Evolutionary conservation across 495 filamentous ascomycete species (phyloP), one percentile per base, ranked within the genome.

Genomic region (Astrothelium macrocarpum): DNA sequence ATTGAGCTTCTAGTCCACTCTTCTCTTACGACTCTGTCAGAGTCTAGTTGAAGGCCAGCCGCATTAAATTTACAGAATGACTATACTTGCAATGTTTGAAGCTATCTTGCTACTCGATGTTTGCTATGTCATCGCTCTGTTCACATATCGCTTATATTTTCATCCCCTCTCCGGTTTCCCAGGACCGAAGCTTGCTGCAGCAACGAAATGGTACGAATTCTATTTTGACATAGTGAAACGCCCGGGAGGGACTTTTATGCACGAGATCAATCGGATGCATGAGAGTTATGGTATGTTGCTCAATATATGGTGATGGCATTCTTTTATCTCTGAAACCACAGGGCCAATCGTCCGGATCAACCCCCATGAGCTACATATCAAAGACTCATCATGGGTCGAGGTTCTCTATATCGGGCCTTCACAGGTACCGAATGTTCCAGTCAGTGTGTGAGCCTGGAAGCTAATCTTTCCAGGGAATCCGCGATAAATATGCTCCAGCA

Each of bases 401-500:
- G n/a, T 31, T 16, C 56, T 71, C 16, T 69, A 71, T 53, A 62
- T 23, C 58, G 39, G 49, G 16, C 43, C 61, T 58, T 10, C 36
- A 9, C 36, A 42, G 9, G 36, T 42, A 42, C 9, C 0, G 0
- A 9, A 10, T 42, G 18, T 0, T 42, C 9, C 10, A 16, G 9
- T 42, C 36, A 42, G 36, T 10, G 36, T 16, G 18, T 9, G 18
- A 42, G 0, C 36, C 9, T 45, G 64, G 20, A 53, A 59, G 20
- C 36, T 65, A 3, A 63, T 61, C 9, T n/a, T 31, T 11, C 26
- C 77, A 2, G 61, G 65, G 23, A 73, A 60, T 64, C 67, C 0
- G 77, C 75, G 1, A 67, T 72, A 2, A 32, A 68, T 2, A 73
- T 79, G 61, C 66, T 77, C 9, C 66, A 64, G n/a, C 80, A 83